These are phyloP conservation scores for Candida ascalaphidarum DNA, from an alignment of 805 yeast genomes.

Conservation along the genomic window DNA sequence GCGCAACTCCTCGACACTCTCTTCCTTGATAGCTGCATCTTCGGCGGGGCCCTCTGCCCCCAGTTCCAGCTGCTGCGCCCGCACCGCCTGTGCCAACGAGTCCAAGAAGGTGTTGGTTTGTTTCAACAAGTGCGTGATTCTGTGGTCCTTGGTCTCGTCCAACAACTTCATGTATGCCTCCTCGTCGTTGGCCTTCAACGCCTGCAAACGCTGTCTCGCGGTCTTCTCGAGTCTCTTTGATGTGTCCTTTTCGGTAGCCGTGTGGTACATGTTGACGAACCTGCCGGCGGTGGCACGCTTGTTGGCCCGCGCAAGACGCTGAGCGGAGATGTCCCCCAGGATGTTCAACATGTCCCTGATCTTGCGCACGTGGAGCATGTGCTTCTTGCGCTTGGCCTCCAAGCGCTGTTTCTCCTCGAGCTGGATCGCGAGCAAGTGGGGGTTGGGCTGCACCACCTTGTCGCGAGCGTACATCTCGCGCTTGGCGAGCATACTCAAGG, in stretches of 20 bases:
- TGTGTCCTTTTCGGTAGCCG: constrained; percentile 63
- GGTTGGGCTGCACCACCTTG: constrained; percentile 63
- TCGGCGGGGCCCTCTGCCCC: constrained; percentile 23
- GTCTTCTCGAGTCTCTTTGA: constrained; percentile 66
- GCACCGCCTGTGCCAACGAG: constrained; percentile 71
- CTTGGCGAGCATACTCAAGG: constrained; percentile 57
- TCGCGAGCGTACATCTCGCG: constrained; percentile 61
- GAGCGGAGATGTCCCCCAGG: constrained; percentile 14
- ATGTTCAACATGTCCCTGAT: constrained; percentile 25
- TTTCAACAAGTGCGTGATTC: constrained; percentile 74
- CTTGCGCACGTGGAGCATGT: constrained; percentile 41
- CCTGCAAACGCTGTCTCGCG: constrained; percentile 84
- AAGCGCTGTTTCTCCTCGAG: constrained; percentile 62
- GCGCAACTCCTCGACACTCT: constrained; percentile 42
- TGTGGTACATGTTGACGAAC: constrained; percentile 41
- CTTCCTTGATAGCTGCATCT: constrained; percentile 20
- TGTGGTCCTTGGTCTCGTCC: constrained; percentile 81
- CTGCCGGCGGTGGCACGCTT: constrained; percentile 20
- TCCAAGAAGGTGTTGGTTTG: constrained; percentile 76
- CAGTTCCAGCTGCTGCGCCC: constrained; percentile 58
- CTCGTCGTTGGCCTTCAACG: constrained; percentile 80
- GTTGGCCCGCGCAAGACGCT: constrained; percentile 12
- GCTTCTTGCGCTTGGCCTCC: constrained; percentile 44
- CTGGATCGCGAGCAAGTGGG: constrained; percentile 68
- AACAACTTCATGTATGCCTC: constrained; percentile 78